Conservation (phyloP, 768 basidiomycete species). For the Tulasnella sp. region DNA sequence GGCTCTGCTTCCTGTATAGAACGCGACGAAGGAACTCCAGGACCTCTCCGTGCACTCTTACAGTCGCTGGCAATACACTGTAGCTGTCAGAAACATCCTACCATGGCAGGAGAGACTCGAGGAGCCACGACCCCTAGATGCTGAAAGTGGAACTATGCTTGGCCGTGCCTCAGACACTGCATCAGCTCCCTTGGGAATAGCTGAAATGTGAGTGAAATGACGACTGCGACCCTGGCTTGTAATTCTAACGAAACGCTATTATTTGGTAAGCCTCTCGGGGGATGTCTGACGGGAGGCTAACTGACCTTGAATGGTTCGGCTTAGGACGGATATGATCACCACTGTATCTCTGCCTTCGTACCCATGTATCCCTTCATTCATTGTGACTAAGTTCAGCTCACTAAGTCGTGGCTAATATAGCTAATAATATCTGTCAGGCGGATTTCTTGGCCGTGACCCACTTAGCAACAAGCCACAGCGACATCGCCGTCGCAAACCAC, state of each 20-base stretch:
- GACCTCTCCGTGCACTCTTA: constrained; percentile 19
- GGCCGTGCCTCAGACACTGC: background rate
- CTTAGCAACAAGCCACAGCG: background rate
- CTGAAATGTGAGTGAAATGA: background rate
- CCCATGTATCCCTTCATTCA: background rate
- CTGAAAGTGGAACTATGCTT: background rate
- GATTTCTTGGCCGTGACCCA: background rate
- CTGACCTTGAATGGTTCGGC: background rate
- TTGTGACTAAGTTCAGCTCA: background rate
- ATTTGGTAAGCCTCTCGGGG: background rate
- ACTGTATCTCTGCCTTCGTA: background rate
- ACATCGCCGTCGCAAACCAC: constrained; percentile 6
- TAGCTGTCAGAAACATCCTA: background rate
- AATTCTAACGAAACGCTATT: background rate
- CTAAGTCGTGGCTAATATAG: background rate
- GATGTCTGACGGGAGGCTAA: background rate
- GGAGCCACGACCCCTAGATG: background rate
- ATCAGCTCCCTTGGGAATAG: constrained; percentile 1
- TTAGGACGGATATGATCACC: background rate
- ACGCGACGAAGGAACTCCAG: constrained; percentile 4
- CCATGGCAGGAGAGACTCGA: constrained; percentile 25
- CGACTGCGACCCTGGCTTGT: background rate
- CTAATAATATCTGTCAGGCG: background rate
- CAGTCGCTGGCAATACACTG: constrained; percentile 12
- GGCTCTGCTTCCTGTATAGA: background rate